Conservation (phyloP, 495 filamentous ascomycete genomes). For the Daldinia grandis region DNA sequence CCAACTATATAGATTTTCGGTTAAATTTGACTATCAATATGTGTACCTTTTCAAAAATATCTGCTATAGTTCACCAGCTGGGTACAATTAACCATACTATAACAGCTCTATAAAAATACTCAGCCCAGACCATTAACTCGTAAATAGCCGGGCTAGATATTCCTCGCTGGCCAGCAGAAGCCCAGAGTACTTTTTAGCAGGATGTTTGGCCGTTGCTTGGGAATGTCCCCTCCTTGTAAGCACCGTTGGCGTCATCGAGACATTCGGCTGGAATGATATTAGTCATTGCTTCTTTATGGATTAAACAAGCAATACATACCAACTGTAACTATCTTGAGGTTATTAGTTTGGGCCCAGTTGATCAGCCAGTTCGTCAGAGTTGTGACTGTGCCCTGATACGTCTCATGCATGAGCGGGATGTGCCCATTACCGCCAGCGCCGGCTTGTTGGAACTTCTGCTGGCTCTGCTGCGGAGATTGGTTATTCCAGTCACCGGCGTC, state of each 20-base stretch:
- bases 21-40: too few species aligned
- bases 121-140: too few species aligned
- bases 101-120: too few species aligned
- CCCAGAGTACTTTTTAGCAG: conserved; percentile 24
- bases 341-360: conserved; percentile 61
- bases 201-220: conserved; percentile 36
- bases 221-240: conserved; percentile 55
- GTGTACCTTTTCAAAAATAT: too few species aligned
- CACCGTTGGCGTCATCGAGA: conserved; percentile 55
- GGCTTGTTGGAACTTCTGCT: conserved; percentile 54
- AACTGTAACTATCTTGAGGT: conserved; percentile 61
- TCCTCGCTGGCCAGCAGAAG: not conserved
- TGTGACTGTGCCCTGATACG: conserved; percentile 56
- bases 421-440: conserved; percentile 59
- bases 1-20: too few species aligned
- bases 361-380: conserved; percentile 61
- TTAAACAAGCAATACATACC: conserved; percentile 43
- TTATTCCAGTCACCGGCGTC: conserved; percentile 65
- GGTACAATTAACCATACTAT: too few species aligned
- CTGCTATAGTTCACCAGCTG: too few species aligned
- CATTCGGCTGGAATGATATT: conserved; percentile 55
- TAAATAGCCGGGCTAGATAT: not conserved
- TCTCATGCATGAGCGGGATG: conserved; percentile 66
- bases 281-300: conserved; percentile 25
- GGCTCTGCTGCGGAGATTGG: conserved; percentile 52